Evolutionary conservation across 306 rosid genomes (phyloP), one percentile per base, ranked within the genome.

Genomic region (Lathyrus sativus): DNA sequence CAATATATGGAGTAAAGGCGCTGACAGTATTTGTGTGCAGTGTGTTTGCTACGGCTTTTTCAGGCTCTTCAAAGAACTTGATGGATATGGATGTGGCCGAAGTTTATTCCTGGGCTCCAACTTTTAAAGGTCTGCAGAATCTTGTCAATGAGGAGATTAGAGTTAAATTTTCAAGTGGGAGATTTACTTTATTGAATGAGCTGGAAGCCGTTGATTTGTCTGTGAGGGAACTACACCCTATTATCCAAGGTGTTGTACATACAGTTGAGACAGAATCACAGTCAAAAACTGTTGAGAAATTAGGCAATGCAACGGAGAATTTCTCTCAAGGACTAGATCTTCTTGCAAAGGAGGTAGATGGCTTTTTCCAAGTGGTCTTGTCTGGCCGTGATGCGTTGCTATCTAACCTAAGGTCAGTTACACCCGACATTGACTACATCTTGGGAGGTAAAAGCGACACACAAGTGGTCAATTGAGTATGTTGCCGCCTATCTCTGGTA

Each of bases 1-100:
- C 91, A 26, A 80, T 92, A 79, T 88, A 86, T 74, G 98, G 96
- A 61, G 93, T 86, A 31, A 88, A 90, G 88, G 87, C 86, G 74
- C 57, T 29, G 84, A 92, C 92, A 3, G 67, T 88, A 43, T 92
- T 87, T 83, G 78, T 87, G 5, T 92, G 90, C 76, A 77, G 87
- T 66, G 83, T 88, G 50, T 88, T 89, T 67, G 79, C 88, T 17
- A 79, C 88, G 0, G 85, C 79, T 55, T 88, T 92, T 80, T 85
- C 93, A 56, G 85, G 96, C 75, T 82, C 96, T 37, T 58, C 82
- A 15, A 65, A 76, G 70, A 81, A 76, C 67, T 66, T 89, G 86
- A 41, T 73, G 9, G 62, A 78, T 39, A 64, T 82, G 79, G 69
- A 72, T 37, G 88, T 92, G 39, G 79, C 81, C 3, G 87, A 83